Evolutionary conservation across 2,329 filamentous ascomycete genomes (phyloP).

Genomic region (Aspergillus sp.): DNA sequence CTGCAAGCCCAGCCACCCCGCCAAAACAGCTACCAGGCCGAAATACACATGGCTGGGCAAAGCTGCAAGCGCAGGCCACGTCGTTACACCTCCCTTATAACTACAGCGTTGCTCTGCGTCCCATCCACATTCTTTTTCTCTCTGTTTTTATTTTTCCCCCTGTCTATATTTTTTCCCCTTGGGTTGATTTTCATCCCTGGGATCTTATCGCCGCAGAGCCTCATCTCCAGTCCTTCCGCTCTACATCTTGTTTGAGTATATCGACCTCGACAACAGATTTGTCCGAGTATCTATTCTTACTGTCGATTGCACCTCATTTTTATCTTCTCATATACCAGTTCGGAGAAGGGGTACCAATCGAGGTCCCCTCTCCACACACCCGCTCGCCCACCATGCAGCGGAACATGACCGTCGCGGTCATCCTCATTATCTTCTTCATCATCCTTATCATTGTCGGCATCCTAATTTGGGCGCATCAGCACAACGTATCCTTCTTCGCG

Average conservation of each 20-base stretch:
- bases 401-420: constrained; percentile 56
- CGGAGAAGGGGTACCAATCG: background rate
- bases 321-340: background rate
- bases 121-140: constrained; percentile 2
- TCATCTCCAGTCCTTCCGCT: background rate
- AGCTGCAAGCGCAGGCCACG: background rate
- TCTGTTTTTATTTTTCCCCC: background rate
- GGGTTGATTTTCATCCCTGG: background rate
- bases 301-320: background rate
- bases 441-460: constrained; percentile 50
- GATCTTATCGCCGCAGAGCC: background rate
- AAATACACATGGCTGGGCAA: constrained; percentile 14
- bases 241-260: no score
- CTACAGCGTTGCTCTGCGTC: background rate
- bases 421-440: constrained; percentile 55
- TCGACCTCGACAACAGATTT: background rate
- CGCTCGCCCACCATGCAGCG: constrained; percentile 41
- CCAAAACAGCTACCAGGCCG: constrained; percentile 4
- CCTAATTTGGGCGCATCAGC: constrained; percentile 40
- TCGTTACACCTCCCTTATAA: constrained; percentile 6
- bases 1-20: constrained; percentile 18
- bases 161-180: background rate
- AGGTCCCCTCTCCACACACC: background rate
- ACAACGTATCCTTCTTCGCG: constrained; percentile 38
- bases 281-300: background rate